These are phyloP conservation scores for Triticum aestivum DNA, from an alignment of 176 grass and related monocot genomes.

Conservation along the genomic window DNA sequence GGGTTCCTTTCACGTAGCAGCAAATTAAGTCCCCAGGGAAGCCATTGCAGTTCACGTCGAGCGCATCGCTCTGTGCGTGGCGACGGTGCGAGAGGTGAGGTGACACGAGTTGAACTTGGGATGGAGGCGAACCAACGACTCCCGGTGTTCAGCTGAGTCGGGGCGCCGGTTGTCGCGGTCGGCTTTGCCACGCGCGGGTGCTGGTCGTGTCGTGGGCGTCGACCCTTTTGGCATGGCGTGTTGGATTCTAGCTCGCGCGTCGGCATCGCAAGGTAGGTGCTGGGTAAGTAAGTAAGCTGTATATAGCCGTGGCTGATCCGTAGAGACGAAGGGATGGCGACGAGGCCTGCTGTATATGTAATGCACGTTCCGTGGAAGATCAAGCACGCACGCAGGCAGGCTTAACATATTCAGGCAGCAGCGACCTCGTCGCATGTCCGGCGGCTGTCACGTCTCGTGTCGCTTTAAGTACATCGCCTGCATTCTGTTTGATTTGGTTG, in stretches of 20 bases:
- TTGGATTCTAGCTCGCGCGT: background rate
- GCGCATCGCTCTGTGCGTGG: too few relatives aligned
- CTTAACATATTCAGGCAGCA: background rate
- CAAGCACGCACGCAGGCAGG: background rate
- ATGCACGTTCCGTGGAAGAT: background rate
- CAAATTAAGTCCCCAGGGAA: background rate
- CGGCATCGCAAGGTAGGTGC: background rate
- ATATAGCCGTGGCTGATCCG: background rate
- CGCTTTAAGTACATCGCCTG: background rate
- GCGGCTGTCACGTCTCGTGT: background rate
- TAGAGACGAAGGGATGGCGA: background rate
- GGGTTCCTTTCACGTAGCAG: background rate
- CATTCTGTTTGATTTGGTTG: background rate
- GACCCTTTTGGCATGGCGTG: background rate
- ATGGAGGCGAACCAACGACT: background rate
- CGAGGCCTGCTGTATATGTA: background rate
- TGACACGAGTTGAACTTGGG: background rate
- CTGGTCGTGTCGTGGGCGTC: too few relatives aligned
- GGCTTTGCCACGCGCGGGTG: too few relatives aligned
- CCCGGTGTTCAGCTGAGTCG: too few relatives aligned
- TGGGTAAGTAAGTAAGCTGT: background rate
- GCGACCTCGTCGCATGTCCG: background rate
- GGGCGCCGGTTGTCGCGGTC: too few relatives aligned
- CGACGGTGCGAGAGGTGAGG: background rate
- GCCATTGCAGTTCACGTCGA: background rate